Conservation (phyloP, 148 eudicot genomes). For the Polygonum maritimum region DNA sequence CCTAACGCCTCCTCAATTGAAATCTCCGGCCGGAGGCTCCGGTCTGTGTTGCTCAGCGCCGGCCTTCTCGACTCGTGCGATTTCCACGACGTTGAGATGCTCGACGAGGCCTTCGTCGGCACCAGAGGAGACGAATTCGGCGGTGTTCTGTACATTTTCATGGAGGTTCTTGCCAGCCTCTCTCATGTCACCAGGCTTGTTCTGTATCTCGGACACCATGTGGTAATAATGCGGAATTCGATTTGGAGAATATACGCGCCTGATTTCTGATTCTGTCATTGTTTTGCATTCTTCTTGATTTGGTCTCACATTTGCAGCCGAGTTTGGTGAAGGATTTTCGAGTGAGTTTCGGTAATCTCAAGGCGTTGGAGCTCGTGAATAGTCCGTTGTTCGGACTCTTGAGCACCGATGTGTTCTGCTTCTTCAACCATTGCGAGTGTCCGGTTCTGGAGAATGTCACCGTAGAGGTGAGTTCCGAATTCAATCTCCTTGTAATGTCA, state of each 20-base stretch:
- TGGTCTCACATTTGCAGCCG: constrained; percentile 24
- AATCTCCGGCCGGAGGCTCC: no score
- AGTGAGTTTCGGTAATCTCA: constrained; percentile 22
- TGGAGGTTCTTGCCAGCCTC: constrained; percentile 17
- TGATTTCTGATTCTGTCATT: neutral
- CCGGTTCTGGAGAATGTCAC: constrained; percentile 22
- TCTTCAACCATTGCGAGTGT: constrained; percentile 26
- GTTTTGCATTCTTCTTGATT: neutral
- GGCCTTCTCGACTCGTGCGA: no score
- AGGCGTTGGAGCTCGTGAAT: constrained; percentile 23
- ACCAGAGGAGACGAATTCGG: constrained; percentile 33
- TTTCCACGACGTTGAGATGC: no score
- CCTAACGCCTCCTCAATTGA: no score
- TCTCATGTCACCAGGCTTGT: constrained; percentile 22
- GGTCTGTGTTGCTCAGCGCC: no score
- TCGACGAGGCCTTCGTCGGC: no score
- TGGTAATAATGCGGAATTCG: constrained; percentile 18
- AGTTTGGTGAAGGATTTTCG: constrained; percentile 26
- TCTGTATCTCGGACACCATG: constrained; percentile 31
- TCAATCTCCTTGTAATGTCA: neutral
- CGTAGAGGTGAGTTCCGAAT: constrained; percentile 15
- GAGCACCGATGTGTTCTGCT: constrained; percentile 30
- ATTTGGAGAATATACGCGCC: neutral
- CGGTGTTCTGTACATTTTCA: constrained; percentile 26
- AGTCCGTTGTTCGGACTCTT: constrained; percentile 33